Percentiles rank a stretch among this genome's conserved stretches.
Conservation (phyloP, 768 basidiomycete genomes). For the Agaricus blazei region DNA sequence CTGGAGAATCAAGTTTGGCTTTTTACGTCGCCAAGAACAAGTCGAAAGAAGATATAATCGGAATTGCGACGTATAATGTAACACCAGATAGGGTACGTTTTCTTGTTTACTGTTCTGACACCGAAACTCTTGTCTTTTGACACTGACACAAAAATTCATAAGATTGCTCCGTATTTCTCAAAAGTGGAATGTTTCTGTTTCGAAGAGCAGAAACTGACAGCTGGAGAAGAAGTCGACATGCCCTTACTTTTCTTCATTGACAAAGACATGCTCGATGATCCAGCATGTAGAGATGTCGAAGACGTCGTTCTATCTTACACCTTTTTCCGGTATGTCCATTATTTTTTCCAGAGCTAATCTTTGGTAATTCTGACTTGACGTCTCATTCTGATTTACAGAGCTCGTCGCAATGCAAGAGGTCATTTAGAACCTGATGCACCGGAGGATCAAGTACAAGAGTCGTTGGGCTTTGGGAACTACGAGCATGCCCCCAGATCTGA, state of each 20-base stretch:
- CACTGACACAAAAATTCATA: neutral
- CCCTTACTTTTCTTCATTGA: slow-evolving; percentile 99
- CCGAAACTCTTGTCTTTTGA: neutral
- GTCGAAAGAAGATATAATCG: slow-evolving; percentile 84
- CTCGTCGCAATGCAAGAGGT: slow-evolving; percentile 78
- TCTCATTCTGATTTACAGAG: slow-evolving; percentile 39
- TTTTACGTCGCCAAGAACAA: slow-evolving; percentile 94
- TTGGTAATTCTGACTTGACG: neutral
- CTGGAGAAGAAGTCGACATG: slow-evolving; percentile 96
- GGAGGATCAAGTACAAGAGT: slow-evolving; percentile 72
- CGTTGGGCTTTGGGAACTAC: slow-evolving; percentile 69
- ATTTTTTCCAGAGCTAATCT: neutral
- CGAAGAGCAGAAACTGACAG: slow-evolving; percentile 93
- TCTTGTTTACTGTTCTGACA: neutral
- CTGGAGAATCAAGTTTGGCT: slow-evolving; percentile 93
- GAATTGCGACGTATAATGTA: slow-evolving; percentile 98
- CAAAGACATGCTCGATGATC: slow-evolving; percentile 93
- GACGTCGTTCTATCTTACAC: slow-evolving; percentile 95
- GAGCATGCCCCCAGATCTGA: slow-evolving; percentile 45
- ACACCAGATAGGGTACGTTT: slow-evolving; percentile 87
- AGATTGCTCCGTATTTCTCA: slow-evolving; percentile 98
- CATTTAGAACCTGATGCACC: slow-evolving; percentile 89
- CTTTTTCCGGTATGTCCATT: slow-evolving; percentile 75
- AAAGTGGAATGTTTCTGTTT: slow-evolving; percentile 99
- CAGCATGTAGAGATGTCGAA: slow-evolving; percentile 77